Evolutionary conservation across 768 basidiomycete genomes (phyloP), one percentile per base, ranked within the genome.

Genomic region (Agaricus subrufescens): DNA sequence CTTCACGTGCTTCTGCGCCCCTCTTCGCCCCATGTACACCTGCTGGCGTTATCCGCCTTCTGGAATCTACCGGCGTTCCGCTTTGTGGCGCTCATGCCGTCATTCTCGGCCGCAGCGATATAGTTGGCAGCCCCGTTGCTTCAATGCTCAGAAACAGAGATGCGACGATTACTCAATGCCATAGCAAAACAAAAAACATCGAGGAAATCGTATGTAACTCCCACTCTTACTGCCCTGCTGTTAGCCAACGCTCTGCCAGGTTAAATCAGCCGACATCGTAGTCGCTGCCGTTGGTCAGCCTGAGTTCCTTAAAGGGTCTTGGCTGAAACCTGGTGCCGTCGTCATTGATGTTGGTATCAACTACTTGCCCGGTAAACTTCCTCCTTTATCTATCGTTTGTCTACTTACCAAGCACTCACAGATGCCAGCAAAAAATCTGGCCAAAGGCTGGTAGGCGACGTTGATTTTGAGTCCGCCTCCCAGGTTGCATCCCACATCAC

Each of bases 341-440:
- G 92, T 99, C 51, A 94, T 99, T 61, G 97, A 99, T 65, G 97
- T 99, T 53, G 97, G 97, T 47, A 98, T 95, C 65, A 99, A 98
- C 73, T 96, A 91, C 67, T 79, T 98, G 52, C 87, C 91, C 59
- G 94, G 93, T 90, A 68, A 57, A 70, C 30, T 27, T 26, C 59
- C 9, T 46, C 25, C 4, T 26, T 45, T 58, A 25, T 30, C 55
- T 8, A 25, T 37, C 58, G 27, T 49, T 26, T 3, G n/a, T 10
- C 12, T 49, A 15, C n/a, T 30, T 23, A 48, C 43, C 30, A 23
- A 23, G 34, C 34, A 23, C 26, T 40, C 5, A 34, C 29, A 91
- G 96, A 99, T 70, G 65, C 83, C 1, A 87, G 85, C 60, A 98
- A 94, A 73, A 98, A 98, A 73, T 89, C 91, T 12, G 97, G 97